Percentiles rank a stretch among this genome's conserved stretches.
Conservation (phyloP, 2,329 filamentous ascomycete species). For the Cytospora piceae region DNA sequence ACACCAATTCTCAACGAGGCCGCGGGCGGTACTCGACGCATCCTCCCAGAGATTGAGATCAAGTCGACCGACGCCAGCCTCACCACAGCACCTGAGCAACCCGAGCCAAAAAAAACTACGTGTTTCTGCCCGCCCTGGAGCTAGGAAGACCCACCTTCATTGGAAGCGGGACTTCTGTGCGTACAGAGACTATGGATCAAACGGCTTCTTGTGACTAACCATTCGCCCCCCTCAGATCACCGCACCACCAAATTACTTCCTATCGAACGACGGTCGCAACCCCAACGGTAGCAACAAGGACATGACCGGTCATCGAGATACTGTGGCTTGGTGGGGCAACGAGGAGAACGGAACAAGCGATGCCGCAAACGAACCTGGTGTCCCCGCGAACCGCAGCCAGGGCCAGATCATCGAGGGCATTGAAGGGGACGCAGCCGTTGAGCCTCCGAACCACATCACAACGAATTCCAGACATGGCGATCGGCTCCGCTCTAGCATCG, state of each 20-base stretch:
- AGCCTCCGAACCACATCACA: too few species aligned
- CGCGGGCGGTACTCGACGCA: not conserved
- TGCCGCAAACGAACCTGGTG: too few species aligned
- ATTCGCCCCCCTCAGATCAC: not conserved
- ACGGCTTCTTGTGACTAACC: not conserved
- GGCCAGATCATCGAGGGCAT: not conserved
- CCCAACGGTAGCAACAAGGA: too few species aligned
- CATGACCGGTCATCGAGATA: too few species aligned
- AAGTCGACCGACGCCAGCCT: not conserved
- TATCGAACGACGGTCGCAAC: too few species aligned
- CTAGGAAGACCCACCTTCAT: not conserved
- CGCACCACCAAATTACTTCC: too few species aligned
- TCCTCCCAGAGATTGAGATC: fast-evolving
- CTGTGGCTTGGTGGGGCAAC: not conserved
- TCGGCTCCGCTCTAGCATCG: too few species aligned
- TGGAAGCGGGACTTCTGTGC: not conserved
- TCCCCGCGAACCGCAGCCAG: not conserved
- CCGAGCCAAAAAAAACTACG: not conserved
- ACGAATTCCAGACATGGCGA: too few species aligned
- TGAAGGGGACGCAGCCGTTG: too few species aligned
- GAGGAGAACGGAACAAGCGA: too few species aligned
- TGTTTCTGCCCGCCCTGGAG: not conserved
- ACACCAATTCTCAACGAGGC: too few species aligned
- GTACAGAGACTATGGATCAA: not conserved
- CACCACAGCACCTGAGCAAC: not conserved